Conservation (phyloP, 495 filamentous ascomycete genomes). For the Podospora pseudopauciseta region DNA sequence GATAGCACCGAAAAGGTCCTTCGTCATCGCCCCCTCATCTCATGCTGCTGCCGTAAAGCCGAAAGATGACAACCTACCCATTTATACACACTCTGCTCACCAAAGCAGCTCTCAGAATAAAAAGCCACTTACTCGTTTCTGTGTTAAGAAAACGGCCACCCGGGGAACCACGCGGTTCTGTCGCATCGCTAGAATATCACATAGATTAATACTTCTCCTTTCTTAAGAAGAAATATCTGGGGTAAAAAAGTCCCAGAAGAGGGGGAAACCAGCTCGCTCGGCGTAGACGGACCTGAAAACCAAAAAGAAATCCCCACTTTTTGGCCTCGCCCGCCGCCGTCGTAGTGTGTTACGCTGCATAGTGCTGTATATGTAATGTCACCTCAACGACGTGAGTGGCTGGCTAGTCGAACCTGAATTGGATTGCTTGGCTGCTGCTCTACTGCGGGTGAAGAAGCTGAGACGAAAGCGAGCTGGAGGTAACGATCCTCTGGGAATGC, state of each 20-base stretch:
- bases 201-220: background rate
- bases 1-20: background rate
- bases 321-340: background rate
- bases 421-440: background rate
- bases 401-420: background rate
- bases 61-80: background rate
- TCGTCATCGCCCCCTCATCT: background rate
- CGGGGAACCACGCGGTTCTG: slow-evolving; percentile 1
- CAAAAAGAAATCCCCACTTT: background rate
- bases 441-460: background rate
- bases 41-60: background rate
- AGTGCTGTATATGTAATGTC: background rate
- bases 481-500: background rate
- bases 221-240: background rate
- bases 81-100: too few relatives aligned
- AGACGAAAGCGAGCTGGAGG: background rate
- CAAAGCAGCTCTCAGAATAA: background rate
- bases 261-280: too few relatives aligned
- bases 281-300: background rate
- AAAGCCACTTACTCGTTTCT: background rate
- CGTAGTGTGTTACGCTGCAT: background rate
- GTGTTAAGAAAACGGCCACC: background rate
- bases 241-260: background rate
- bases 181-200: slow-evolving; percentile 1
- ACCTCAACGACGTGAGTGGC: slow-evolving; percentile 13